Base-by-base conservation (phyloP, 345 rosid genomes). In the Firmiana major region DNA sequence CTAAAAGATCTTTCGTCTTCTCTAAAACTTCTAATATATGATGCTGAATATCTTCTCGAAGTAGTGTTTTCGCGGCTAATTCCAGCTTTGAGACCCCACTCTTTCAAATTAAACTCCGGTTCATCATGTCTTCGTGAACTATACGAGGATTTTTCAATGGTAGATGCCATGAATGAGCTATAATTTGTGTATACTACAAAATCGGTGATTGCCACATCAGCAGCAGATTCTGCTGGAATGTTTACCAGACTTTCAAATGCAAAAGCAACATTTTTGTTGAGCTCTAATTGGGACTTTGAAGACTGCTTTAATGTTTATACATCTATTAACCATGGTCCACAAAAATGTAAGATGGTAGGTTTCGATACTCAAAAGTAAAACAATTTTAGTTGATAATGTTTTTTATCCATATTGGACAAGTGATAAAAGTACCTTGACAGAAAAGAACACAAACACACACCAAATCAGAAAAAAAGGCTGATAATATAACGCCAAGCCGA, bases 11-110 rank as follows among this genome's bases (percentile, higher is more conserved):
- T 86, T 26, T 87, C 79, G 51, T 90, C 94, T 83, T 92, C 99
- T 86, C 95, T 72, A 31, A 87, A 87, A 83, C 92, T 90, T 79
- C 86, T 87, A 77, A 91, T 84, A 79, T 91, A 78, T 8, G 99
- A 92, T 24, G 90, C 97, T 24, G 97, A 97, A 78, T 92, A 89
- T 77, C 98, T 87, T 84, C 98, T 87, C 3, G 88, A 87, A 70
- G 38, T 80, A 0, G 88, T 84, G 83, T 80, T 84, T 62, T 88
- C 91, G 0, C 92, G 83, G 80, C 83, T 82, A 58, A 85, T 62
- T 69, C 88, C 78, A 71, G 91, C 86, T 79, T 83, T 85, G 34
- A 86, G 77, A 74, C 77, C 84, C 93, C 92, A 88, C 67, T 90
- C 92, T 81, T 84, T 84, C 63, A 86, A 31, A 75, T 82, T 86